Conservation (phyloP, 495 filamentous ascomycete species). For the Immersiella caudata region DNA sequence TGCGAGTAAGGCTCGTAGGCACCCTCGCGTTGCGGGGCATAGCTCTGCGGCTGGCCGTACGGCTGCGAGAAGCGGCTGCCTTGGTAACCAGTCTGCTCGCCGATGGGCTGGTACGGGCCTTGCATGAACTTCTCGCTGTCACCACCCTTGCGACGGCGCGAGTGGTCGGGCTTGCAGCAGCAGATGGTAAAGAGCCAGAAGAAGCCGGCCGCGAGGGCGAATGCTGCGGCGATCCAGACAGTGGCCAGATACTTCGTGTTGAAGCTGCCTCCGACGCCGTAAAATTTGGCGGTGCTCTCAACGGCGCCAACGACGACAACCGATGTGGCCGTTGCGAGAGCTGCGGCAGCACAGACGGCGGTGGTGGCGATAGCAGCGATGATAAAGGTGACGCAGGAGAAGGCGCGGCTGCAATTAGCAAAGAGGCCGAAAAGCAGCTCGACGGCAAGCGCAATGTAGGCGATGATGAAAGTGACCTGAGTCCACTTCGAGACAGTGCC, state of each 20-base stretch:
- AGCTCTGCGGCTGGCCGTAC: constrained; percentile 30
- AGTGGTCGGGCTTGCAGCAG: constrained; percentile 69
- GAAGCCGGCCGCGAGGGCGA: constrained; percentile 68
- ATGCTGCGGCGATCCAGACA: constrained; percentile 79
- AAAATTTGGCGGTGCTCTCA: constrained; percentile 63
- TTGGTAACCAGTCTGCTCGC: constrained; percentile 38
- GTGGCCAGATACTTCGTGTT: constrained; percentile 68
- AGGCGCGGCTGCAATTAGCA: constrained; percentile 55
- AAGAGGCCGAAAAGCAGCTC: constrained; percentile 81
- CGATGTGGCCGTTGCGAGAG: constrained; percentile 63
- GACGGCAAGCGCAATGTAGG: constrained; percentile 67
- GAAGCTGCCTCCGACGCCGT: constrained; percentile 64
- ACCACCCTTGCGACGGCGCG: constrained; percentile 24
- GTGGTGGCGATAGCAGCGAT: constrained; percentile 56
- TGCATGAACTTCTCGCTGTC: constrained; percentile 53
- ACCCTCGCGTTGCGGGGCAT: constrained; percentile 33
- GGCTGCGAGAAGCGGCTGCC: constrained; percentile 40
- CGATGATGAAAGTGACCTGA: constrained; percentile 73
- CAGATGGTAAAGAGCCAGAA: constrained; percentile 92
- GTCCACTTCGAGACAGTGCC: constrained; percentile 77
- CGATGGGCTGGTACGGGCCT: constrained; percentile 48
- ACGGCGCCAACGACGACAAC: constrained; percentile 69
- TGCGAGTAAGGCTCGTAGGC: constrained; percentile 62
- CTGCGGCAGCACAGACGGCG: constrained; percentile 62
- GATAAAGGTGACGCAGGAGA: constrained; percentile 55